Evolutionary conservation across 306 rosid genomes (phyloP).

Genomic region (Casuarina glauca): DNA sequence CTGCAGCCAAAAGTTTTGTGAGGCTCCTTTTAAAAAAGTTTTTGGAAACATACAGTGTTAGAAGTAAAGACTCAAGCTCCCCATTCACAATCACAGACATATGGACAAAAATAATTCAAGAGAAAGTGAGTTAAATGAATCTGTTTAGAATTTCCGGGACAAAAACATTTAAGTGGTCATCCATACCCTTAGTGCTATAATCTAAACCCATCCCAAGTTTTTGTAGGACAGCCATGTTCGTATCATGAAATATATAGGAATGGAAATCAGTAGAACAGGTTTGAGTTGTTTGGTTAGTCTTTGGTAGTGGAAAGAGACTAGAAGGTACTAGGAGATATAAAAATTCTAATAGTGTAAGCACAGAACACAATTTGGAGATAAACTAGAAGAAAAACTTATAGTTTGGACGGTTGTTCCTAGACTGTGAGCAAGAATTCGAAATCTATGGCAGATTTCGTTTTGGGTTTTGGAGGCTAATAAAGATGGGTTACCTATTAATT

Average conservation of each 20-base stretch:
- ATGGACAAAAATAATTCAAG: background rate
- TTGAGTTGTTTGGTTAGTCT: too few relatives aligned
- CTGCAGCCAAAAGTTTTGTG: slow-evolving; percentile 33
- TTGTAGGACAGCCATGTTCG: background rate
- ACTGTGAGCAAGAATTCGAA: too few relatives aligned
- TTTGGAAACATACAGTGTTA: background rate
- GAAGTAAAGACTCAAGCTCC: background rate
- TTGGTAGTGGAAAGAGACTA: too few relatives aligned
- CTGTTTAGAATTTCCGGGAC: background rate
- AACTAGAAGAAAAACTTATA: too few relatives aligned
- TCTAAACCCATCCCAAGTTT: background rate
- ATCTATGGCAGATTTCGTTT: too few relatives aligned
- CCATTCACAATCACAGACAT: background rate
- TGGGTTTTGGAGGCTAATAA: too few relatives aligned
- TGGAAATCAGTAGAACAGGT: background rate
- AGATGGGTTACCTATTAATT: too few relatives aligned
- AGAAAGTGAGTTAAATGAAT: background rate
- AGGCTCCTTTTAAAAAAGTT: background rate
- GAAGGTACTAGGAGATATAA: too few relatives aligned
- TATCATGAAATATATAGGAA: background rate
- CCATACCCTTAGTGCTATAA: background rate
- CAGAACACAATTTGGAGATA: too few relatives aligned
- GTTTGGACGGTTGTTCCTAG: too few relatives aligned
- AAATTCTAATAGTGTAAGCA: too few relatives aligned
- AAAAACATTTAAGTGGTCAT: background rate